Conservation (phyloP, 2,329 filamentous ascomycete genomes). For the Calonectria pauciramosa region DNA sequence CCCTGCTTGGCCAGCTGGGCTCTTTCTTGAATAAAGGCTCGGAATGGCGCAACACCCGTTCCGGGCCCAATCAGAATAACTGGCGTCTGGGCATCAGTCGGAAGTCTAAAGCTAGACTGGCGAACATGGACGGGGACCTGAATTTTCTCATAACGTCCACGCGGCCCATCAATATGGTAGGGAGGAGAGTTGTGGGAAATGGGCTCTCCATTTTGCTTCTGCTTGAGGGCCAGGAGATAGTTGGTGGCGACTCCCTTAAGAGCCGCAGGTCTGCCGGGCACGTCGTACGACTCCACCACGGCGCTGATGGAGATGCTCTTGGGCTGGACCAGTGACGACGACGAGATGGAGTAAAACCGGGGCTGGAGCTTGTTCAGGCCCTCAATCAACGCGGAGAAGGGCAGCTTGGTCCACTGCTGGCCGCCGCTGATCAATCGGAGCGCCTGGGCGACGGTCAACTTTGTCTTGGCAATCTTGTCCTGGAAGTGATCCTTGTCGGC, state of each 20-base stretch:
- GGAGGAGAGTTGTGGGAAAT: not conserved
- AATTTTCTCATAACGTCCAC: conserved; percentile 88
- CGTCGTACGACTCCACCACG: conserved; percentile 4
- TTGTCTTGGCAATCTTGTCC: conserved; percentile 84
- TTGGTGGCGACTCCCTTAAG: conserved; percentile 25
- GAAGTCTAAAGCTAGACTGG: conserved; percentile 99
- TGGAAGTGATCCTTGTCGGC: conserved; percentile 97
- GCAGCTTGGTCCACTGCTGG: conserved; percentile 81
- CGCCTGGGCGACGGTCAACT: conserved; percentile 6
- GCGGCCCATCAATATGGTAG: conserved; percentile 6
- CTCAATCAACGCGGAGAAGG: conserved; percentile 26
- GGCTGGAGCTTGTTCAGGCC: conserved; percentile 25
- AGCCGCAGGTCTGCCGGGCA: not conserved
- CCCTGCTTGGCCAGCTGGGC: conserved; percentile 85
- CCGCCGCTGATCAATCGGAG: conserved; percentile 82
- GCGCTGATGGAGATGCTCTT: conserved; percentile 21
- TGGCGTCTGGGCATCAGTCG: conserved; percentile 92
- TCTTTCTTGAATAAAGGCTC: conserved; percentile 94
- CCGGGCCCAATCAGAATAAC: conserved; percentile 97
- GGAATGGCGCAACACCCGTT: conserved; percentile 96
- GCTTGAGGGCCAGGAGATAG: conserved; percentile 23
- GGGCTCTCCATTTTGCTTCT: conserved; percentile 3
- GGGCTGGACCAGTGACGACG: conserved; percentile 27
- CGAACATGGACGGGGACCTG: conserved; percentile 96
- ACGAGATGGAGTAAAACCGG: conserved; percentile 34